Percentiles rank a stretch among this genome's conserved stretches.
These are phyloP conservation scores for Fraxinus ornus DNA, from an alignment of 305 asterid genomes.

Conservation along the genomic window DNA sequence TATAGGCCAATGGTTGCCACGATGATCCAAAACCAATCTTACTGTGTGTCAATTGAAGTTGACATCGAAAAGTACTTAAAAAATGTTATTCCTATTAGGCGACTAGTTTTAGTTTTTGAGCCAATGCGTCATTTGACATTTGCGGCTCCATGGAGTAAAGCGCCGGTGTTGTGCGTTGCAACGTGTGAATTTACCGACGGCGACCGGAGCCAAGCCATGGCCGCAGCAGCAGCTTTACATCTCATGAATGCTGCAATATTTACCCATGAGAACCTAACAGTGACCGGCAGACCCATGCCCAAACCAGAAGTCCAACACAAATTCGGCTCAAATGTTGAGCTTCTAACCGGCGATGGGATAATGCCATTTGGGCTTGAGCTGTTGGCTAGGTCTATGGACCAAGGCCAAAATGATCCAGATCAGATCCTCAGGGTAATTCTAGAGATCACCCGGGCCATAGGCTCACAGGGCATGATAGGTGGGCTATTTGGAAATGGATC, in stretches of 20 bases:
- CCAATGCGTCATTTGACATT: constrained; percentile 68
- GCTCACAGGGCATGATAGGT: constrained; percentile 49
- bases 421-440: constrained; percentile 42
- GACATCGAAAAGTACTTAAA: constrained; percentile 43
- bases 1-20: constrained; percentile 5
- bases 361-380: constrained; percentile 58
- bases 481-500: constrained; percentile 34
- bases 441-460: constrained; percentile 45
- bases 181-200: constrained; percentile 65
- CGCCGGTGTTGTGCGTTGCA: constrained; percentile 56
- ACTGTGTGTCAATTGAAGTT: constrained; percentile 42
- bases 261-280: constrained; percentile 48
- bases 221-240: constrained; percentile 55
- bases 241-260: constrained; percentile 53
- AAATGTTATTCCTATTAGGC: constrained; percentile 40
- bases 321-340: constrained; percentile 58
- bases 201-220: constrained; percentile 43
- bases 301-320: constrained; percentile 30
- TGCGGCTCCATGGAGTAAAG: constrained; percentile 50
- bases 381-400: constrained; percentile 41
- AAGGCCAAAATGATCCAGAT: constrained; percentile 19
- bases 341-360: constrained; percentile 52
- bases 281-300: constrained; percentile 34
- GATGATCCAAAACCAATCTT: constrained; percentile 31
- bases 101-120: constrained; percentile 51